A percentile compares a stretch with the other conserved stretches of the same genome.
These are phyloP conservation scores for Aechmea fasciata DNA, from an alignment of 176 grass and related monocot species.

Conservation along the genomic window DNA sequence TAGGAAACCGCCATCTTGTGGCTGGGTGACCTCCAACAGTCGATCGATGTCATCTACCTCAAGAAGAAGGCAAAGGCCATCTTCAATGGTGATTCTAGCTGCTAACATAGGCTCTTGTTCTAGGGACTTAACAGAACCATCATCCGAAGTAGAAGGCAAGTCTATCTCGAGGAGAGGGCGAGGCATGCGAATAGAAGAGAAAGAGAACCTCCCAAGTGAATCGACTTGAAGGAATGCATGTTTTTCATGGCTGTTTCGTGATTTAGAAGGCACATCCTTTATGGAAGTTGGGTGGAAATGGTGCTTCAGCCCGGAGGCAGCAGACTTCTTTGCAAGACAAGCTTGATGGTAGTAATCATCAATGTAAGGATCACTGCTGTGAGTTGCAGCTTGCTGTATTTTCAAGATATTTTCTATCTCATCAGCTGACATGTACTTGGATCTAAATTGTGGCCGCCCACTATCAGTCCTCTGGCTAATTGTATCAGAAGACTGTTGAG, in stretches of 20 bases:
- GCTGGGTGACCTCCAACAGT: constrained; percentile 55
- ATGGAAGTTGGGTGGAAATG: constrained; percentile 59
- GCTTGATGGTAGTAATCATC: constrained; percentile 99
- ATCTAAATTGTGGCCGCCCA: constrained; percentile 56
- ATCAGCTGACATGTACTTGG: constrained; percentile 96
- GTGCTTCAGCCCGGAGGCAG: constrained; percentile 42
- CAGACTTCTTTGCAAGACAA: constrained; percentile 75
- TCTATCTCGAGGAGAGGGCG: constrained; percentile 82
- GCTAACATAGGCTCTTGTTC: constrained; percentile 87
- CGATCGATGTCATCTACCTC: constrained; percentile 96
- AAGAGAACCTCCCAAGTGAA: constrained; percentile 57
- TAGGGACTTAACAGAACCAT: constrained; percentile 49
- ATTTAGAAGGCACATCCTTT: constrained; percentile 79
- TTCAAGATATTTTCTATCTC: constrained; percentile 93
- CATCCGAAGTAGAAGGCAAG: constrained; percentile 29
- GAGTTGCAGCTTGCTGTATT: constrained; percentile 85
- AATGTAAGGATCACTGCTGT: constrained; percentile 87
- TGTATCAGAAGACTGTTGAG: constrained; percentile 50
- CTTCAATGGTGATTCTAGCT: constrained; percentile 86
- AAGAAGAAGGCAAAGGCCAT: constrained; percentile 71
- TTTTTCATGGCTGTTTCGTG: constrained; percentile 55
- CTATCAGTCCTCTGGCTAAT: constrained; percentile 54
- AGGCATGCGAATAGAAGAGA: constrained; percentile 84
- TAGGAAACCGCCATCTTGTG: constrained; percentile 82
- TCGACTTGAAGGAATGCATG: constrained; percentile 87